Evolutionary conservation across 768 basidiomycete species (phyloP), one percentile per base, ranked within the genome.

Genomic region (Botryobasidium botryosum): DNA sequence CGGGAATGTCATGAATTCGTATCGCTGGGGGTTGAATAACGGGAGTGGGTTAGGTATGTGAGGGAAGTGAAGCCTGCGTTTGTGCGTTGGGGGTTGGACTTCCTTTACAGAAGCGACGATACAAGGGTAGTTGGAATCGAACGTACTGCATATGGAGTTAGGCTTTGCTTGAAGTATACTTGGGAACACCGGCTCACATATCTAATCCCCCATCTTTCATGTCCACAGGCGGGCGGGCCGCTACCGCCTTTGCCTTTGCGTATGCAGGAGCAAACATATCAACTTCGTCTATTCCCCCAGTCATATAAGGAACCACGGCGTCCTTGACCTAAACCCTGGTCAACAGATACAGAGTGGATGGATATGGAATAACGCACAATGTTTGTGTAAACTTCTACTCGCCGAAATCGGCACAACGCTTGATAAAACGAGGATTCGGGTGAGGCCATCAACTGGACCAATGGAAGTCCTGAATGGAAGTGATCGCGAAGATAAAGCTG

Each of bases 401-500:
- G 23, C 23, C 29, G 12, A 27, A 42, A 42, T 13, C 13, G 25
- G 12, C 8, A 13, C 40, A 42, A 13, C 8, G 27, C 28, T 26
- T n/a, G n/a, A n/a, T n/a, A n/a, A n/a, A 13, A 10, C 23, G 12
- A 8, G 24, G 8, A 28, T 21, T 29, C 27, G 13, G 23, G 40
- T 13, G 40, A 10, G 13, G 40, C 21, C 13, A 42, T 21, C 12
- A 26, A 21, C 20, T 42, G 13, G 24, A 42, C 27, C 8, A 42
- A 21, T 10, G 40, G 40, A 8, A 10, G 25, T 27, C 27, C 27
- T 15, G 40, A 26, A 7, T 29, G 15, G 10, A 13, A 21, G 12
- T 28, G 10, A 27, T 42, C 40, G 25, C 15, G 10, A 27, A 42
- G 40, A 42, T 26, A 42, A 8, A 42, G 40, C 8, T 42, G 40